phyloP scores from a whole-genome alignment of 345 rosid species.

The Bruguiera parviflora region DNA sequence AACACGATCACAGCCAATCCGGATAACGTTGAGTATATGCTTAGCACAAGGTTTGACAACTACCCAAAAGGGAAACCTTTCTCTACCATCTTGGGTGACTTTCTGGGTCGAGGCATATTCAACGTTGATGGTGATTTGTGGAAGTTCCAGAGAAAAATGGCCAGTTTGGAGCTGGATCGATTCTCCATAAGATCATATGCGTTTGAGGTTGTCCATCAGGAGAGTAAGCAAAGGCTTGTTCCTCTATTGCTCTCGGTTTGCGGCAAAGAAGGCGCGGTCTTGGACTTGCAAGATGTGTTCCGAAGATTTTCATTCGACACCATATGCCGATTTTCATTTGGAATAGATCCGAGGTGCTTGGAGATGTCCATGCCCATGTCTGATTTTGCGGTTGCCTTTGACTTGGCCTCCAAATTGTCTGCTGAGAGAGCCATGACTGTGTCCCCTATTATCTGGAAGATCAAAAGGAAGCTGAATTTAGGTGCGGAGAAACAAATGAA shows the following conservation, averaged over 20 bases:
- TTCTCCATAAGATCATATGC: conserved; percentile 47
- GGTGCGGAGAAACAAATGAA: conserved; percentile 60
- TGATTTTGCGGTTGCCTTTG: conserved; percentile 55
- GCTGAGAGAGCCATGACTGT: conserved; percentile 61
- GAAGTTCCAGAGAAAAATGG: conserved; percentile 65
- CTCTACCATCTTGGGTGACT: conserved; percentile 65
- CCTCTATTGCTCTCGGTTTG: conserved; percentile 39
- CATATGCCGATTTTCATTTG: conserved; percentile 59
- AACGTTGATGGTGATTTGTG: conserved; percentile 73
- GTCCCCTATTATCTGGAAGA: conserved; percentile 52
- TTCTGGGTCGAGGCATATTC: conserved; percentile 77
- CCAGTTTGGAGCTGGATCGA: conserved; percentile 53
- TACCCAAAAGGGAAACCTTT: conserved; percentile 80
- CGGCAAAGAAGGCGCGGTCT: not conserved
- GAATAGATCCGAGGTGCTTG: conserved; percentile 62
- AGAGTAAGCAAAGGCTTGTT: conserved; percentile 49
- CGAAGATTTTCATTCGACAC: conserved; percentile 59
- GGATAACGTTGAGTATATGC: conserved; percentile 61
- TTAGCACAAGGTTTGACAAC: conserved; percentile 61
- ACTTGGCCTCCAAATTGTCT: conserved; percentile 54
- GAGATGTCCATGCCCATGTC: conserved; percentile 51
- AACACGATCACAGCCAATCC: conserved; percentile 68
- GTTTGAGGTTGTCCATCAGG: conserved; percentile 44
- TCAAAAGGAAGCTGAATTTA: conserved; percentile 51
- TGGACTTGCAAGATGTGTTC: conserved; percentile 63